Percentiles rank a stretch among this genome's conserved stretches.
Conservation (phyloP, 192 early-diverging fungal genomes). For the Rhizoclosmatium globosum region DNA sequence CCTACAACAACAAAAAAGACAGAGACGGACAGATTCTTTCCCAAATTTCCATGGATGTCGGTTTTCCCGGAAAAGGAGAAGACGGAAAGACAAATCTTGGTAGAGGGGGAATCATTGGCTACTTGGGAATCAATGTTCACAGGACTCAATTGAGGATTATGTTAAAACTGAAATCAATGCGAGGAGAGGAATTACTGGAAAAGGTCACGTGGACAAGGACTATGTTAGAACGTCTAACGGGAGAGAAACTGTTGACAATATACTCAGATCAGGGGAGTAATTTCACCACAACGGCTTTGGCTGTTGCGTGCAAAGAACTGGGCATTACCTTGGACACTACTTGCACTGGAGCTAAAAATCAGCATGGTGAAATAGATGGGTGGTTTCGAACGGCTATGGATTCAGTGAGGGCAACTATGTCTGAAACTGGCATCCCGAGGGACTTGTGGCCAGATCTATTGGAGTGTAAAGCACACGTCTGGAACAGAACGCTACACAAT, state of each 20-base stretch:
- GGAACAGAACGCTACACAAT: not conserved
- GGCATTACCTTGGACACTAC: slow-evolving; percentile 10
- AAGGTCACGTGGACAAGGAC: not conserved
- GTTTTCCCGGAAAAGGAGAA: not conserved
- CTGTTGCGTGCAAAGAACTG: not conserved
- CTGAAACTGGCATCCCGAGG: slow-evolving; percentile 3
- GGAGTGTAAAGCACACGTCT: not conserved
- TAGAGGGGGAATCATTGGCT: not conserved
- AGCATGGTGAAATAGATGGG: slow-evolving; percentile 23
- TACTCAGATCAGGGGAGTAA: not conserved
- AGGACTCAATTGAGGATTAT: not conserved
- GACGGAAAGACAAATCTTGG: not conserved
- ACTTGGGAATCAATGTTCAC: not conserved
- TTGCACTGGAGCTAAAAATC: not conserved
- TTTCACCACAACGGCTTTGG: not conserved
- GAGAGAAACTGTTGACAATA: not conserved
- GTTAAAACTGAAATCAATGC: not conserved
- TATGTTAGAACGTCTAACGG: not conserved
- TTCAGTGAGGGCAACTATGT: not conserved
- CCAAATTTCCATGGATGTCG: not conserved
- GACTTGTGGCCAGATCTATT: slow-evolving; percentile 8
- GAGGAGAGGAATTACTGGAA: no score
- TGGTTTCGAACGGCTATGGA: slow-evolving; percentile 19
- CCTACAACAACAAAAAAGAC: not conserved
- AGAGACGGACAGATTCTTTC: not conserved